Base-by-base conservation (phyloP, 305 asterid species). In the Fraxinus nigra region DNA sequence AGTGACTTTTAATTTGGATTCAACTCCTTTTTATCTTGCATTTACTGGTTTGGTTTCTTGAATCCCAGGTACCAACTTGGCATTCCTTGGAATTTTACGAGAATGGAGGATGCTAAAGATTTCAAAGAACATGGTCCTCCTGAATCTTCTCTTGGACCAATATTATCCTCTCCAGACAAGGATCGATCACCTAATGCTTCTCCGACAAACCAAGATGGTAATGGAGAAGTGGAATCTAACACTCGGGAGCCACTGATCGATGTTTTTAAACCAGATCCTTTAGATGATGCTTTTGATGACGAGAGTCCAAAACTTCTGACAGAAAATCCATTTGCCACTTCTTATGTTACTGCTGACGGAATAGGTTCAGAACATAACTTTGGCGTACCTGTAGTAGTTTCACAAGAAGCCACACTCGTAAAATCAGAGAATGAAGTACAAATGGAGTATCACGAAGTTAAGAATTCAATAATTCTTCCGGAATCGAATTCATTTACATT, bases 21-120 rank as follows among this genome's bases (percentile, higher is more conserved):
- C 28, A 3, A 59, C 30, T 59, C 13, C 70, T 59, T 59, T 59
- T 59, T 59, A 59, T 9, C 32, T 63, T 63, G n/a, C 33, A 63
- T 26, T 24, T 63, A 20, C 70, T 61, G 7, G 5, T 61, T 20
- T 43, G 46, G 54, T 51, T 69, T 30, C n/a, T 51, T 34, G 79
- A 56, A 78, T 84, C 83, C 78, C 87, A 78, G 85, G 84, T 79
- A 28, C 79, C 69, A 37, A 56, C 46, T 87, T 82, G 81, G 22
- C 70, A 75, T 40, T 69, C 75, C 78, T 13, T 83, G 70, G 81
- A 82, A 77, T 80, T 32, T 78, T 79, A 46, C 74, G 78, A 84
- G 78, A 83, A 94, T 94, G 97, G 96, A 85, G 86, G 91, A 78
- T 75, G 87, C 80, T 81, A 85, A 88, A 76, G 79, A 22, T 56